Base-by-base conservation (phyloP, 177 flowering plant species). In the Telopea speciosissima region DNA sequence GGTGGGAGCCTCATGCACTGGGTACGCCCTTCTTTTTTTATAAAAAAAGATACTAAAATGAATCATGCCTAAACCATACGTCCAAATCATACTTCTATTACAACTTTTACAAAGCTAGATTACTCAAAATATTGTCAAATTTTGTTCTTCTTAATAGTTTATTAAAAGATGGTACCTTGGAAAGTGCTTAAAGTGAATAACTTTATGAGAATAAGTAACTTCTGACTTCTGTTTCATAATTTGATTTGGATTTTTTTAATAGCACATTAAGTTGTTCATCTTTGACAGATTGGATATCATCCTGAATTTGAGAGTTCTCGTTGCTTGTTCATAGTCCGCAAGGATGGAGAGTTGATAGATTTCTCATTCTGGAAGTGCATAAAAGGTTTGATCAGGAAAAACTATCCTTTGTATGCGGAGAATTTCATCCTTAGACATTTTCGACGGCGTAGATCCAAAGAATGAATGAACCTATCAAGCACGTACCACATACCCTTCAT, bases 291-390 rank as follows among this genome's bases (percentile, higher is more conserved):
- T 75, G 93, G 95, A 0, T 85, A 87, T 76, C 99, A 92, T 79
- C 97, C 97, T 36, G 87, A 89, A 67, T 94, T 90, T 74, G 85
- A 83, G 65, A 76, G 68, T 56, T 94, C 99, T 0, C 79, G 95
- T 24, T 94, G 99, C 71, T 79, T 94, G 78, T 94, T 94, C 85
- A 89, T 94, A 68, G 92, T 88, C 66, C 90, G 91, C 59, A 94
- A 87, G 76, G 93, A 92, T 71, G 97, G 95, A 40, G 82, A 82
- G 67, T n/a, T 79, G 59, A 86, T 92, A n/a, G 99, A 94, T 75
- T 90, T 94, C 75, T 94, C 99, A 16, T 94, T 84, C 72, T 90
- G 97, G 99, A 94, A 94, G 79, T 94, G 99, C 87, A 85, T 92
- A 68, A 94, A 92, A 80, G 93, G 97, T 31, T 73, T 92, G 67